Conservation (phyloP, 352 stramenopile species). For the Phytophthora citricola region DNA sequence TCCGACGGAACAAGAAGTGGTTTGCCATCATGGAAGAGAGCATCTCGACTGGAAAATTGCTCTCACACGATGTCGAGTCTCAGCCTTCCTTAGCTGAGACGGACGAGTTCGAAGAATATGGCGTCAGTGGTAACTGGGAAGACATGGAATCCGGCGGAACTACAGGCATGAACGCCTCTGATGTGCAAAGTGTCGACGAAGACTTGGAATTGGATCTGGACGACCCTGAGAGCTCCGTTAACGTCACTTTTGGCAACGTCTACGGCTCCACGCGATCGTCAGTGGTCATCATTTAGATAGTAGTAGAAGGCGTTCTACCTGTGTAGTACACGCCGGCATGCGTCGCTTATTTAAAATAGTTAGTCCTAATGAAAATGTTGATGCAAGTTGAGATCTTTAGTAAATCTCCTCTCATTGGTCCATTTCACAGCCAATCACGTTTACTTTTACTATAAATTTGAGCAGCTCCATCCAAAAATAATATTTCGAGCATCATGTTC, state of each 20-base stretch:
- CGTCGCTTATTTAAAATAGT: conserved; percentile 22
- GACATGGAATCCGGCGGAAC: conserved; percentile 29
- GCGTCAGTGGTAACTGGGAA: conserved; percentile 34
- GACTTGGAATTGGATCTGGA: conserved; percentile 23
- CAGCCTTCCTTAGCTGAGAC: conserved; percentile 34
- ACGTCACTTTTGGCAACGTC: conserved; percentile 30
- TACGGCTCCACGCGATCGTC: conserved; percentile 22
- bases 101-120: conserved; percentile 43
- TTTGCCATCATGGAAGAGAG: conserved; percentile 50
- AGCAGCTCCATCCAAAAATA: conserved; percentile 1
- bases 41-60: conserved; percentile 45
- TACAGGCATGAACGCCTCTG: conserved; percentile 11
- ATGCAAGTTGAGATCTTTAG: not conserved
- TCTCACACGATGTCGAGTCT: conserved; percentile 31
- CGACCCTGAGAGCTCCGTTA: conserved; percentile 7
- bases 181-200: conserved; percentile 36
- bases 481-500: conserved; percentile 61
- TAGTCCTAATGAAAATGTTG: not conserved
- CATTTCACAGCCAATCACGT: conserved; percentile 3
- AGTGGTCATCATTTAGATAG: conserved; percentile 37
- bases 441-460: not conserved
- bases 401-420: conserved; percentile 10
- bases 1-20: conserved; percentile 61
- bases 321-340: not conserved
- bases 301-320: conserved; percentile 8